Base-by-base conservation (phyloP, 805 yeast genomes). In the Clavispora phyllophila region DNA sequence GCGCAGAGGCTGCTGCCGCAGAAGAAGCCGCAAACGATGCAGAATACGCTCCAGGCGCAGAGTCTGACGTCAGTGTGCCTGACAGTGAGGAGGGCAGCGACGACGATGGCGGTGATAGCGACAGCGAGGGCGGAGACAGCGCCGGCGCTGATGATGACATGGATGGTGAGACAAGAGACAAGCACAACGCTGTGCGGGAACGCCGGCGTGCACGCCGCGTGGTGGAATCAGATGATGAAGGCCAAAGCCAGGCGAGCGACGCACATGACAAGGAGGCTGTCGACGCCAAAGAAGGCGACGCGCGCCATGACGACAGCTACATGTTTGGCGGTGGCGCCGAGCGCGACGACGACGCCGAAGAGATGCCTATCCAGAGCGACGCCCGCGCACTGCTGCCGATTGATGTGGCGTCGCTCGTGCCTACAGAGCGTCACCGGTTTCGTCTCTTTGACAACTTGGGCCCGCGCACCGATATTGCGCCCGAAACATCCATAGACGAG, bases 11-110 rank as follows among this genome's bases (percentile, higher is more conserved):
- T 54, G 14, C 49, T 49, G 7, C 59, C 47, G 7, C 42, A 9
- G 33, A 66, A 64, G 48, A 60, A 63, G 43, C 78, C 74, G 46
- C 67, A 64, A 48, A 41, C 64, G 18, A 54, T 56, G 55, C 72
- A 7, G 54, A 49, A 18, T 56, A 51, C 31, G 49, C 41, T 3
- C 53, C 48, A 9, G 42, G 34, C 3, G 46, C 40, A 1, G 41
- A 25, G 9, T 50, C 48, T n/a, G 46, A 48, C 12, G 56, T 38
- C 39, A 64, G 54, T 9, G 53, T 53, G 10, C 56, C 51, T 9
- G 56, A 52, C n/a, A 43, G 54, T 15, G 60, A 52, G 12, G 20
- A 29, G 4, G 33, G 13, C 20, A 15, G 33, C 15, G 47, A 34
- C 9, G 60, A 53, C 9, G 59, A 12, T 25, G 13, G 9, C 27